Evolutionary conservation across 345 rosid genomes (phyloP).

Genomic region (Melaleuca quinquenervia): DNA sequence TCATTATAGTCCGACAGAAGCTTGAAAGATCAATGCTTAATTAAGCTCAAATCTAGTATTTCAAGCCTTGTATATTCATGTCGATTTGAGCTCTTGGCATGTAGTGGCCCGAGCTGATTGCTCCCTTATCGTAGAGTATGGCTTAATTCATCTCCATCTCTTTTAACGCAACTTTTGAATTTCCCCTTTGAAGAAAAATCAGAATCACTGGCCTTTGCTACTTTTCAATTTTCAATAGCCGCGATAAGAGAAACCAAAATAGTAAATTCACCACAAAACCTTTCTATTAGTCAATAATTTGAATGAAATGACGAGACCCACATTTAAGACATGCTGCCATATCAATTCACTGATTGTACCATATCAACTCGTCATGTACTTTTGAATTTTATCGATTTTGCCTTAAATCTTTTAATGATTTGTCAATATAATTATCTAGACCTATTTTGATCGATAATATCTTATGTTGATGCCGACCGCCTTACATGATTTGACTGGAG

Average conservation of each 20-base stretch:
- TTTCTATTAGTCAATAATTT: too few relatives aligned
- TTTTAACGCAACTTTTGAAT: not conserved
- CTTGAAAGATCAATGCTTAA: not conserved
- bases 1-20: not conserved
- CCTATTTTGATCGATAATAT: fast-evolving
- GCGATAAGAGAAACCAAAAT: too few relatives aligned
- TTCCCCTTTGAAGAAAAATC: not conserved
- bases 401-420: too few relatives aligned
- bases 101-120: not conserved
- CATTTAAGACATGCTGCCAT: too few relatives aligned
- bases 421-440: fast-evolving
- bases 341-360: fast-evolving
- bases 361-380: too few relatives aligned
- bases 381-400: too few relatives aligned
- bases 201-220: too few relatives aligned
- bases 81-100: not conserved
- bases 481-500: fast-evolving
- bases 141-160: not conserved
- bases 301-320: too few relatives aligned
- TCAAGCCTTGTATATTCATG: not conserved
- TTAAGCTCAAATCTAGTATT: not conserved
- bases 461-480: fast-evolving
- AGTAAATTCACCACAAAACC: too few relatives aligned
- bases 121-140: not conserved
- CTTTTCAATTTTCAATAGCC: too few relatives aligned